phyloP scores from a whole-genome alignment of 2,329 filamentous ascomycete species.

The Colletotrichum sp. region DNA sequence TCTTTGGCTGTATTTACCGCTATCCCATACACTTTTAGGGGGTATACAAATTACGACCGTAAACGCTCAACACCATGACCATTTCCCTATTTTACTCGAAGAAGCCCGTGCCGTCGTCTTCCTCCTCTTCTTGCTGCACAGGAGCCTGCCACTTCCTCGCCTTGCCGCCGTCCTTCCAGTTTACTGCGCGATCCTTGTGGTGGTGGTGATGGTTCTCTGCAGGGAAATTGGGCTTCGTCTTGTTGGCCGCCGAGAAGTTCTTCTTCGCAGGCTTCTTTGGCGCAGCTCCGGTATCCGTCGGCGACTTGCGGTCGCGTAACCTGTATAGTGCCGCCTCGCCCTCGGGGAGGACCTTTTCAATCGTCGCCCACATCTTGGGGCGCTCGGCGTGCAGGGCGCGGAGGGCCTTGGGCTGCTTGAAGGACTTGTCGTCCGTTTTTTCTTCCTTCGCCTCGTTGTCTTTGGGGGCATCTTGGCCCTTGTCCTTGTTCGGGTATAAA shows the following conservation, averaged over 20 bases:
- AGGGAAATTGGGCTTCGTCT: not conserved
- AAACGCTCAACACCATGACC: constrained; percentile 7
- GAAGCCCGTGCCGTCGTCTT: constrained; percentile 63
- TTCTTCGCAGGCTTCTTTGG: constrained; percentile 10
- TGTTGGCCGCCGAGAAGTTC: not conserved
- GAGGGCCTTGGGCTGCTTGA: constrained; percentile 41
- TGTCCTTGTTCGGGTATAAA: constrained; percentile 52
- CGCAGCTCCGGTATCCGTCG: constrained; percentile 25
- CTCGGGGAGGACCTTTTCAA: constrained; percentile 69
- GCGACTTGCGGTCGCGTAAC: constrained; percentile 58
- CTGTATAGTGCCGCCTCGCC: constrained; percentile 56
- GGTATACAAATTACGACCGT: constrained; percentile 13
- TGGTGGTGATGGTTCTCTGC: constrained; percentile 23
- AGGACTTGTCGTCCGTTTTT: constrained; percentile 39
- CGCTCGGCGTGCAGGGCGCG: constrained; percentile 48
- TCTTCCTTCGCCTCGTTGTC: constrained; percentile 38
- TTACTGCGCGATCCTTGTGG: constrained; percentile 6
- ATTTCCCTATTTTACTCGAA: constrained; percentile 48
- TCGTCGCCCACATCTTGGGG: constrained; percentile 69
- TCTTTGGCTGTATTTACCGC: not conserved
- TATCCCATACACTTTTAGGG: constrained; percentile 7
- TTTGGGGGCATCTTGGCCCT: constrained; percentile 33
- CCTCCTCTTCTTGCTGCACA: constrained; percentile 46
- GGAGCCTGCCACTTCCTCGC: constrained; percentile 33
- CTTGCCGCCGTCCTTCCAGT: constrained; percentile 23